phyloP scores from a whole-genome alignment of 768 basidiomycete genomes.

The Mycena olivaceomarginata region DNA sequence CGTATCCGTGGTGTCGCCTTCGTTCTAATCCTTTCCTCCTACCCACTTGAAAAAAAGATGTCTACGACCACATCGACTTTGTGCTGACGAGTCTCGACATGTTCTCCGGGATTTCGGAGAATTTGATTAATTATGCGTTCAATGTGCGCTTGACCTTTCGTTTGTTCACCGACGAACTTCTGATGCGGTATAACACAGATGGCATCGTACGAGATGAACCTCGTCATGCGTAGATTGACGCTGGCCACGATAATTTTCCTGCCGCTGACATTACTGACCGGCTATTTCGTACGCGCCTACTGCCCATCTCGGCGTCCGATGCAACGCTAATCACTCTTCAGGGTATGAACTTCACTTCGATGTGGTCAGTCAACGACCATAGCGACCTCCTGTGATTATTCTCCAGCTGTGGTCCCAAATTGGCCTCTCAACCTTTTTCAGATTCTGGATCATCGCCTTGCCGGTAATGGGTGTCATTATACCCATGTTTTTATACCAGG shows the following conservation, averaged over 20 bases:
- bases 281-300: slow-evolving; percentile 60
- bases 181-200: slow-evolving; percentile 60
- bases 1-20: too few species aligned
- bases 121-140: slow-evolving; percentile 84
- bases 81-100: slow-evolving; percentile 82
- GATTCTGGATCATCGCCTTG: slow-evolving; percentile 69
- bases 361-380: slow-evolving; percentile 59
- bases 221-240: slow-evolving; percentile 79
- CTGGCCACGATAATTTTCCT: slow-evolving; percentile 70
- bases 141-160: slow-evolving; percentile 66
- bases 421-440: slow-evolving; percentile 35
- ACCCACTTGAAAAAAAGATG: slow-evolving; percentile 61
- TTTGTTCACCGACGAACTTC: slow-evolving; percentile 12
- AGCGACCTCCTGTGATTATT: slow-evolving; percentile 45
- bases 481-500: slow-evolving; percentile 62
- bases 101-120: slow-evolving; percentile 83
- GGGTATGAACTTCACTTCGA: slow-evolving; percentile 67
- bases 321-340: background rate
- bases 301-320: background rate
- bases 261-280: slow-evolving; percentile 69
- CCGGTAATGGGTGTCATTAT: slow-evolving; percentile 64
- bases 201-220: slow-evolving; percentile 85
- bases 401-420: background rate
- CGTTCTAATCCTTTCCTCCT: too few species aligned
- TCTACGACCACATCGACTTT: slow-evolving; percentile 86